phyloP scores from a whole-genome alignment of 768 basidiomycete species.

The Hypholoma sublateritium region DNA sequence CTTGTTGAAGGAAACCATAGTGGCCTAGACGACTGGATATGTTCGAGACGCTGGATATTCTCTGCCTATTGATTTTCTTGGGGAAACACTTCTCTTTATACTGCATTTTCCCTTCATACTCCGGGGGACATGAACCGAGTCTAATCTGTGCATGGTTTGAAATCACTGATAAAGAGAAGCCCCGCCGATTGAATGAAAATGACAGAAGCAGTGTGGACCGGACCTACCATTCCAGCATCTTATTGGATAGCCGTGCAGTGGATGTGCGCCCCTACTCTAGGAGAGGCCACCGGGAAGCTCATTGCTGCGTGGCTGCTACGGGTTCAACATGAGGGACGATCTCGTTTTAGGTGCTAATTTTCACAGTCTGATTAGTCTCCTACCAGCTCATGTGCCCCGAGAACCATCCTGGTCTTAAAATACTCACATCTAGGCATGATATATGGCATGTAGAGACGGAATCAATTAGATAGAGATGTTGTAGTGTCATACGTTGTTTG shows the following conservation, averaged over 20 bases:
- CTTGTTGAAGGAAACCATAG: constrained; percentile 27
- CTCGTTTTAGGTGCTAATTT: not conserved
- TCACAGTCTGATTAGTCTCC: not conserved
- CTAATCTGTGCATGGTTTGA: not conserved
- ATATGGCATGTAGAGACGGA: not conserved
- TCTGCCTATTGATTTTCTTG: not conserved
- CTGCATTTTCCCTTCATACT: not conserved
- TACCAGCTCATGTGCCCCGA: not conserved
- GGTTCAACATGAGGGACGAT: not conserved
- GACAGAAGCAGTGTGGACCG: not conserved
- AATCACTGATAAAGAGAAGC: not conserved
- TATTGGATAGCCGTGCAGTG: not conserved
- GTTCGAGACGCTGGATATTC: not conserved
- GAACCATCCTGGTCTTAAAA: not conserved
- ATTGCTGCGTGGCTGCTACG: not conserved
- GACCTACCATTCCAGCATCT: not conserved
- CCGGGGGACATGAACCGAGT: too few relatives aligned
- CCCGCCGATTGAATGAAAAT: not conserved
- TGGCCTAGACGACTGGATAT: not conserved
- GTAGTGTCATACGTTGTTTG: not conserved
- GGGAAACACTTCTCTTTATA: constrained; percentile 1
- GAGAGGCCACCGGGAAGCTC: not conserved
- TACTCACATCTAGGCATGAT: not conserved
- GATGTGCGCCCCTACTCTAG: not conserved
- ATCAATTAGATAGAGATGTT: not conserved